Percentiles rank a stretch among this genome's conserved stretches.
Conservation (phyloP, 805 yeast genomes). For the Ogataea kodamae region DNA sequence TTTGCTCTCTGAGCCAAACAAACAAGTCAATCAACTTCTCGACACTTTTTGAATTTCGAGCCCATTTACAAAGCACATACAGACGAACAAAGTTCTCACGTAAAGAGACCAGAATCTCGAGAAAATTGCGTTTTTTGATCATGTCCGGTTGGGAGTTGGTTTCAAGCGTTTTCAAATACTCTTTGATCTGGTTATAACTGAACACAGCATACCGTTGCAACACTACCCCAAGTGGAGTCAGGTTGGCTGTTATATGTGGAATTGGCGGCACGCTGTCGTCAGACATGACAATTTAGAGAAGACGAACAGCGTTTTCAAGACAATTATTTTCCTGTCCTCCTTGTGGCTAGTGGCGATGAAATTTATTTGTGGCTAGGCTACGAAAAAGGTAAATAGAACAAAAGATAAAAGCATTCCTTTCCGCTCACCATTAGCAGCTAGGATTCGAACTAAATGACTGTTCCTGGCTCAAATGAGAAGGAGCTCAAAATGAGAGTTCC, state of each 20-base stretch:
- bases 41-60: slow-evolving; percentile 66
- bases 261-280: slow-evolving; percentile 31
- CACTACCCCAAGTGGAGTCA: slow-evolving; percentile 59
- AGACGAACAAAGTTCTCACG: slow-evolving; percentile 82
- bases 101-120: slow-evolving; percentile 64
- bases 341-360: slow-evolving; percentile 6
- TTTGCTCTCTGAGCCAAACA: slow-evolving; percentile 82
- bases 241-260: slow-evolving; percentile 72
- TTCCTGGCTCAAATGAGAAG: too few species aligned
- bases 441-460: too few species aligned
- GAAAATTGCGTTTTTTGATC: slow-evolving; percentile 61
- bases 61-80: slow-evolving; percentile 89
- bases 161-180: slow-evolving; percentile 58
- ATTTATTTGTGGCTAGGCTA: slow-evolving; percentile 5
- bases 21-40: slow-evolving; percentile 78
- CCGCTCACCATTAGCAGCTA: too few species aligned
- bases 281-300: slow-evolving; percentile 6
- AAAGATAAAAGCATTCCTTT: too few species aligned
- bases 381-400: slow-evolving; percentile 9
- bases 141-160: slow-evolving; percentile 50
- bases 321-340: slow-evolving; percentile 8
- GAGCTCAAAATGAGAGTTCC: slow-evolving; percentile 1
- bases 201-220: slow-evolving; percentile 57
- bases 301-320: slow-evolving; percentile 1
- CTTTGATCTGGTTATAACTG: slow-evolving; percentile 60